Evolutionary conservation across 768 basidiomycete species (phyloP).

Genomic region (Lactifluus pinguis): DNA sequence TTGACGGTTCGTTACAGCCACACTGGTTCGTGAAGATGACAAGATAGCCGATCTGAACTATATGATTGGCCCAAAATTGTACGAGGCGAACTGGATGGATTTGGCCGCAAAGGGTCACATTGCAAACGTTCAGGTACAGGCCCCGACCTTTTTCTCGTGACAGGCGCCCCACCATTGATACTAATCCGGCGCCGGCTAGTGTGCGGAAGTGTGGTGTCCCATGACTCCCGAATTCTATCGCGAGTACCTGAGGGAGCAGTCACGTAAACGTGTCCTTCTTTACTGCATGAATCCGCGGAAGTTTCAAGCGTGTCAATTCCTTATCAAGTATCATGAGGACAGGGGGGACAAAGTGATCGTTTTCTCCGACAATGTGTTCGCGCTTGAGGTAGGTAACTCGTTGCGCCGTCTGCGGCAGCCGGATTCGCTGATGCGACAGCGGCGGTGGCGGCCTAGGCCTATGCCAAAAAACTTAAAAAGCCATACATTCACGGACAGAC

Average conservation of each 20-base stretch:
- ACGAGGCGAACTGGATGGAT: constrained; percentile 99
- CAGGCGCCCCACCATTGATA: constrained; percentile 10
- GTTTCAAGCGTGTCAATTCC: constrained; percentile 97
- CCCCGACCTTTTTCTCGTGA: not conserved
- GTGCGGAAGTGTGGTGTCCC: constrained; percentile 99
- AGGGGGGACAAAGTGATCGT: constrained; percentile 99
- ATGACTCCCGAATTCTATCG: constrained; percentile 99
- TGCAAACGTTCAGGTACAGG: constrained; percentile 92
- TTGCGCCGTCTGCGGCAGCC: not conserved
- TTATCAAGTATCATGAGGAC: constrained; percentile 96
- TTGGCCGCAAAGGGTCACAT: constrained; percentile 98
- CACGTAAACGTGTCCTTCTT: constrained; percentile 87
- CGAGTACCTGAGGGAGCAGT: constrained; percentile 89
- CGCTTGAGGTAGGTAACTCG: constrained; percentile 63
- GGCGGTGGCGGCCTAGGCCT: constrained; percentile 43
- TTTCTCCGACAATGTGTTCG: constrained; percentile 97
- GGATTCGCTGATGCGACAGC: not conserved
- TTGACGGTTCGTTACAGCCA: constrained; percentile 45
- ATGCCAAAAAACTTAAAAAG: constrained; percentile 89
- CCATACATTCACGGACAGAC: constrained; percentile 95
- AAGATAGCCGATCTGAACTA: constrained; percentile 98
- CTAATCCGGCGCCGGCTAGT: constrained; percentile 38
- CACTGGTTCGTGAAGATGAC: constrained; percentile 97
- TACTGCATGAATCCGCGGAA: constrained; percentile 99
- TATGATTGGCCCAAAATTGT: constrained; percentile 98